These are phyloP conservation scores for Barnettozyma populi DNA, from an alignment of 805 yeast genomes.

Conservation along the genomic window DNA sequence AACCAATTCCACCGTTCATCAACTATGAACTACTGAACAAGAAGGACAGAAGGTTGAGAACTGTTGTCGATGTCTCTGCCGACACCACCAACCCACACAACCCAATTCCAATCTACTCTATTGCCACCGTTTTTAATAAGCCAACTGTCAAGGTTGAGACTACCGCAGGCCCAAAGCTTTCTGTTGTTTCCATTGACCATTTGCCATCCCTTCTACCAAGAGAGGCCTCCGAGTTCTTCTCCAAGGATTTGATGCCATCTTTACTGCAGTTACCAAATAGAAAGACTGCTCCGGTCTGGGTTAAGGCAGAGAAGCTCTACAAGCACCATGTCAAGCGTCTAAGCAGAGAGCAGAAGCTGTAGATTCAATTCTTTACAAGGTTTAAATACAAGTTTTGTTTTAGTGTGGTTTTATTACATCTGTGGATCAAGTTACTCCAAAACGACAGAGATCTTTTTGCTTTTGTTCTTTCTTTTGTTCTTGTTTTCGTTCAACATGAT, in stretches of 20 bases:
- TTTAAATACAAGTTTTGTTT: background rate
- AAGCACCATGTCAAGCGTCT: conserved; percentile 81
- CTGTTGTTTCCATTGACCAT: conserved; percentile 94
- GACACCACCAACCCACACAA: conserved; percentile 98
- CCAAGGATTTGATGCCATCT: conserved; percentile 84
- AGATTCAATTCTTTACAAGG: conserved; percentile 2
- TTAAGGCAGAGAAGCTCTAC: conserved; percentile 76
- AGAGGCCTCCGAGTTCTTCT: conserved; percentile 91
- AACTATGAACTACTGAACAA: conserved; percentile 61
- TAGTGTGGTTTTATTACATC: background rate
- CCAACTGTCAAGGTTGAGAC: conserved; percentile 88
- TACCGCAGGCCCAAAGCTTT: conserved; percentile 74
- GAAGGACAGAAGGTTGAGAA: conserved; percentile 70
- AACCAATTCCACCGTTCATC: conserved; percentile 91
- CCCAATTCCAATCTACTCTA: conserved; percentile 89
- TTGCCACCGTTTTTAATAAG: conserved; percentile 84
- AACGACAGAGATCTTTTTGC: conserved; percentile 48
- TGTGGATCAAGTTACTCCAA: conserved; percentile 36
- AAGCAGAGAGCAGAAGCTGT: conserved; percentile 40
- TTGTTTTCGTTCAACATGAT: conserved; percentile 38
- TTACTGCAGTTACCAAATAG: conserved; percentile 80
- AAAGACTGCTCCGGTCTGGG: conserved; percentile 85
- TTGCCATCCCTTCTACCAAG: conserved; percentile 93
- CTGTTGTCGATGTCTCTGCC: conserved; percentile 96
- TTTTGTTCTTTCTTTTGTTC: conserved; percentile 33